A percentile compares a stretch with the other conserved stretches of the same genome.
Conservation (phyloP, 2,329 filamentous ascomycete genomes). For the Sphaerostilbella broomeana region DNA sequence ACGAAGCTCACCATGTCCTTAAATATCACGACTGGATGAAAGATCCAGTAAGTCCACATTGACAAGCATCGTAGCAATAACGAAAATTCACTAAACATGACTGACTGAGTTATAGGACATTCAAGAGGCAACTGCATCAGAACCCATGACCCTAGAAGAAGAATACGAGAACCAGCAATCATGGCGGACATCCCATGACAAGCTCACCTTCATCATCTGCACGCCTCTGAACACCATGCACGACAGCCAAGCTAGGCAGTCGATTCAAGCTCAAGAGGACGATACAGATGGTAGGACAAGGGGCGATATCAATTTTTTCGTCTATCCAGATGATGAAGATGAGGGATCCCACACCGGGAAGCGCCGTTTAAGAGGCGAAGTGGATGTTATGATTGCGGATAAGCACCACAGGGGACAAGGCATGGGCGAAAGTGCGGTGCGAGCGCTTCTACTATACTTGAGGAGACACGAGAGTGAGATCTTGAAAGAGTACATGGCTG, state of each 20-base stretch:
- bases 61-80: too few relatives aligned
- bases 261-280: conserved; percentile 31
- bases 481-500: conserved; percentile 36
- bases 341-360: conserved; percentile 22
- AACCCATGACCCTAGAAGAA: conserved; percentile 70
- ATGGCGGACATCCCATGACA: conserved; percentile 77
- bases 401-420: conserved; percentile 52
- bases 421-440: conserved; percentile 57
- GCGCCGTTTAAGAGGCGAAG: conserved; percentile 52
- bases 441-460: conserved; percentile 66
- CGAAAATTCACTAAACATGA: too few relatives aligned
- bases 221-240: conserved; percentile 30
- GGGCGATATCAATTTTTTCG: conserved; percentile 76
- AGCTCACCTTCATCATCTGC: conserved; percentile 88
- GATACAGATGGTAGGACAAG: conserved; percentile 57
- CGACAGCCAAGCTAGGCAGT: background rate
- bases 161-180: conserved; percentile 88
- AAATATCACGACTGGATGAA: conserved; percentile 91
- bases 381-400: conserved; percentile 81
- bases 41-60: conserved; percentile 62
- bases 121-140: conserved; percentile 79
- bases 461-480: conserved; percentile 45
- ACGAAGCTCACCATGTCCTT: conserved; percentile 72
- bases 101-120: conserved; percentile 60
- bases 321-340: conserved; percentile 49